Evolutionary conservation across 441 rosid species (phyloP).

Genomic region (Dalechampia spathulata): DNA sequence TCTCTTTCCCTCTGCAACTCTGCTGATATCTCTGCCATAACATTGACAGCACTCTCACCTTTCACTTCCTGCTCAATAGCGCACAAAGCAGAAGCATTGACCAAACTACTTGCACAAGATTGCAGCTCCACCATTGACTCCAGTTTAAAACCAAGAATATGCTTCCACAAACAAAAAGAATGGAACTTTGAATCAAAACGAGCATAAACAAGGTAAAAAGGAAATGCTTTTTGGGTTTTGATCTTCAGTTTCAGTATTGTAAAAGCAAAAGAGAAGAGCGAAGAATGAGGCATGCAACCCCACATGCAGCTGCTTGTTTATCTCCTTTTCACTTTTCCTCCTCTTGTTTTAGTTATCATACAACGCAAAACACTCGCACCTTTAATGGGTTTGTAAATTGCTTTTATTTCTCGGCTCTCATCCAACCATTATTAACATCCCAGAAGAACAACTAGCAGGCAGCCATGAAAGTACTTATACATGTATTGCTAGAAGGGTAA

Average conservation of each 20-base stretch:
- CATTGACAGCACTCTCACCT: slow-evolving; percentile 22
- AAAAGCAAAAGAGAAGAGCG: slow-evolving; percentile 27
- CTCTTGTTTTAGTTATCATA: too few relatives aligned
- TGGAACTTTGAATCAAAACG: not conserved
- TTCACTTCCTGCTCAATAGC: slow-evolving; percentile 37
- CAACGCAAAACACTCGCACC: too few relatives aligned
- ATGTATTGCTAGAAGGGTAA: too few relatives aligned
- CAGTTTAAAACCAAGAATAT: not conserved
- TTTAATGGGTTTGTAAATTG: too few relatives aligned
- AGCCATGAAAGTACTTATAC: too few relatives aligned
- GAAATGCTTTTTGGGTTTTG: not conserved
- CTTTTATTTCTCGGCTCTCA: too few relatives aligned
- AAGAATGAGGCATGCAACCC: slow-evolving; percentile 37
- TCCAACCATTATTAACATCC: too few relatives aligned
- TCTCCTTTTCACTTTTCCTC: too few relatives aligned
- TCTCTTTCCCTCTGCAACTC: slow-evolving; percentile 44
- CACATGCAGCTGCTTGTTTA: too few relatives aligned
- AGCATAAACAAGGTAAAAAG: not conserved
- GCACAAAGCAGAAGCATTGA: slow-evolving; percentile 37
- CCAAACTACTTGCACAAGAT: slow-evolving; percentile 37
- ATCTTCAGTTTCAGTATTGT: slow-evolving; percentile 17
- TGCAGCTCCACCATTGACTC: slow-evolving; percentile 39
- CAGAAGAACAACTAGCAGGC: too few relatives aligned
- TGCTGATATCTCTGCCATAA: slow-evolving; percentile 34
- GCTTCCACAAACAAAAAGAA: not conserved